Base-by-base conservation (phyloP, 2,329 filamentous ascomycete species). In the Nemania sp. region DNA sequence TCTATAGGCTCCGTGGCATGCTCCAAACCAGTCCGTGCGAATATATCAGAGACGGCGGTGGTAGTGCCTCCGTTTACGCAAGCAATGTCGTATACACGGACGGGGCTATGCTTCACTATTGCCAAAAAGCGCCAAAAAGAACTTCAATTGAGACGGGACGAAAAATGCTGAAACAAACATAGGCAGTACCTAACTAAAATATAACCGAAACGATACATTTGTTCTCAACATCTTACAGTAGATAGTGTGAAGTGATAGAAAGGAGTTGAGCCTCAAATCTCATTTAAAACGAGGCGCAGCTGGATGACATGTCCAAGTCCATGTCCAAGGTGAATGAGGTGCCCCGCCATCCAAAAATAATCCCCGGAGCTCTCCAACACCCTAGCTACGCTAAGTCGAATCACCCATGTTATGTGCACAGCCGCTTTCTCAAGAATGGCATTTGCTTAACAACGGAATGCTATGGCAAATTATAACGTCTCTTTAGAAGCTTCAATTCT, bases 271-370 rank as follows among this genome's bases (percentile, higher is more conserved):
- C 51, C 18, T 53, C 6, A 22, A 13, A 41, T 22, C 58, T 47
- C 22, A 58, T 62, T 20, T 24, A 56, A 67, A 67, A 64, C 62
- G 53, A 66, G 66, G 62, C 62, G 62, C 66, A 65, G 56, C 26
- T 13, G 18, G 62, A 62, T 65, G 57, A 57, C 66, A 68, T 49
- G 54, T 62, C 52, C 56, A 55, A 67, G 56, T 57, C 35, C 13
- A 43, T 10, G 32, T 15, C 43, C 20, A 49, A 24, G 18, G 7
- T 8, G n/a, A 18, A 8, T 18, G 20, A 41, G 13, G 24, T 29
- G 8, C 43, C 49, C 54, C 26, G 41, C 60, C 49, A 59, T 60
- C 45, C 55, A 60, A 67, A 64, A 67, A 67, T 64, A 59, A 60
- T 24, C 35, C 18, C 61, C 43, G 3, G 29, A 38, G 18, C 7